Percentiles rank a stretch among this genome's conserved stretches.
These are phyloP conservation scores for Trypanosoma avium DNA, from an alignment of 208 protist genomes.

Conservation along the genomic window DNA sequence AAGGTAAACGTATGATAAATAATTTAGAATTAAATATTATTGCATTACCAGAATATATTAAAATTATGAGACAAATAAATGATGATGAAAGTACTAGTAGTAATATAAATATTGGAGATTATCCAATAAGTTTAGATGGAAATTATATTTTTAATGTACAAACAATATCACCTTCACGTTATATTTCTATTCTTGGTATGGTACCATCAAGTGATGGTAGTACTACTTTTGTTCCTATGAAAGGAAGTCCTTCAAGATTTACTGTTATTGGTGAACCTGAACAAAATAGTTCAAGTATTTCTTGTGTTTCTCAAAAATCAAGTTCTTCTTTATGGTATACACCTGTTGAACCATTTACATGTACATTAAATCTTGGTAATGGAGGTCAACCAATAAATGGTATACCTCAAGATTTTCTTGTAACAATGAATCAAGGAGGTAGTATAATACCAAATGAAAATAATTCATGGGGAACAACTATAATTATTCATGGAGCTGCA, in stretches of 20 bases:
- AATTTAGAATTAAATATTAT: constrained; percentile 53
- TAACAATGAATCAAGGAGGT: constrained; percentile 61
- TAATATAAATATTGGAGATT: constrained; percentile 41
- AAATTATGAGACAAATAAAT: constrained; percentile 39
- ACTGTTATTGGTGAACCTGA: constrained; percentile 69
- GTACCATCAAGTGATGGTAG: constrained; percentile 22
- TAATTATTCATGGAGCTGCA: constrained; percentile 7
- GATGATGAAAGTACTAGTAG: constrained; percentile 23
- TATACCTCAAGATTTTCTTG: constrained; percentile 49
- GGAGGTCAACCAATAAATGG: constrained; percentile 55
- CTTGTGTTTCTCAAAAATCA: constrained; percentile 41
- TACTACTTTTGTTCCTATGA: constrained; percentile 40
- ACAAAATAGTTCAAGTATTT: constrained; percentile 31
- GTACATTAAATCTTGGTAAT: constrained; percentile 44
- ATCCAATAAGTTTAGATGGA: constrained; percentile 56
- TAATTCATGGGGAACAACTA: constrained; percentile 17
- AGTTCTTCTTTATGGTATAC: constrained; percentile 59
- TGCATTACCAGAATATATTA: constrained; percentile 40
- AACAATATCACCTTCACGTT: constrained; percentile 14
- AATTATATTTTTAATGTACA: constrained; percentile 53
- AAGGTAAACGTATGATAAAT: constrained; percentile 44
- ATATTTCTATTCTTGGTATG: constrained; percentile 39
- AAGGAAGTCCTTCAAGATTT: constrained; percentile 63
- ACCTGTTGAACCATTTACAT: constrained; percentile 46
- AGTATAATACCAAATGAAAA: constrained; percentile 10